Percentiles rank a stretch among this genome's conserved stretches.
These are phyloP conservation scores for Colletotrichum spaethianum DNA, from an alignment of 2,329 filamentous ascomycete genomes.

Conservation along the genomic window DNA sequence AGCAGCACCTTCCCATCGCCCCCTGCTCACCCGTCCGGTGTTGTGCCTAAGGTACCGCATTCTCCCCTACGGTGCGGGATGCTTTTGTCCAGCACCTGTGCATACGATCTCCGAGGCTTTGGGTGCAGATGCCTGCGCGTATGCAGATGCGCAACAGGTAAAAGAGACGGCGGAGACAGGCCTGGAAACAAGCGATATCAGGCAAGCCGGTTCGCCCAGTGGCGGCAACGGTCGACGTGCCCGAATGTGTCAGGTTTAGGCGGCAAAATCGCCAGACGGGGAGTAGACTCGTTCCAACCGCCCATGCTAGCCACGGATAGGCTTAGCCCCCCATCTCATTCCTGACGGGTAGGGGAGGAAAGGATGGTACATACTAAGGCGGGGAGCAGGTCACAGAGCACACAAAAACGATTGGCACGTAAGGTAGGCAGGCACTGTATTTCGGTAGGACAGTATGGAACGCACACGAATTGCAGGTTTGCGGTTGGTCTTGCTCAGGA, in stretches of 20 bases:
- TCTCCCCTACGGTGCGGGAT: conserved; percentile 1
- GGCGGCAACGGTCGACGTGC: conserved; percentile 24
- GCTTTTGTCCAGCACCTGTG: neutral
- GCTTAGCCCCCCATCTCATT: conserved; percentile 15
- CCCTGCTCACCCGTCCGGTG: conserved; percentile 15
- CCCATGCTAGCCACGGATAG: conserved; percentile 6
- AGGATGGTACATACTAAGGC: neutral
- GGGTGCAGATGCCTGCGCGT: neutral
- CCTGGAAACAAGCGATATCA: conserved; percentile 24
- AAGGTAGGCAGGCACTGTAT: neutral
- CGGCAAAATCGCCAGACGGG: conserved; percentile 26
- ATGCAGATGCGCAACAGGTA: neutral
- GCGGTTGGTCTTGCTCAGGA: neutral
- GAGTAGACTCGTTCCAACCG: conserved; percentile 31
- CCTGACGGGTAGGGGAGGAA: conserved; percentile 2
- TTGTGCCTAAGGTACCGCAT: neutral
- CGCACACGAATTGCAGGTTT: neutral
- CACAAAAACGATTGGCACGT: neutral
- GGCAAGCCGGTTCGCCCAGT: conserved; percentile 7
- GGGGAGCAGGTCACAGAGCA: neutral
- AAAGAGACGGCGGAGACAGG: conserved; percentile 2
- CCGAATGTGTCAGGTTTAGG: conserved; percentile 14
- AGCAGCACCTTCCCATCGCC: conserved; percentile 2
- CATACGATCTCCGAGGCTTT: neutral
- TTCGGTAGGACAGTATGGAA: no score